These are phyloP conservation scores for Neoarthrinium moseri DNA, from an alignment of 2,329 filamentous ascomycete genomes.

Conservation along the genomic window DNA sequence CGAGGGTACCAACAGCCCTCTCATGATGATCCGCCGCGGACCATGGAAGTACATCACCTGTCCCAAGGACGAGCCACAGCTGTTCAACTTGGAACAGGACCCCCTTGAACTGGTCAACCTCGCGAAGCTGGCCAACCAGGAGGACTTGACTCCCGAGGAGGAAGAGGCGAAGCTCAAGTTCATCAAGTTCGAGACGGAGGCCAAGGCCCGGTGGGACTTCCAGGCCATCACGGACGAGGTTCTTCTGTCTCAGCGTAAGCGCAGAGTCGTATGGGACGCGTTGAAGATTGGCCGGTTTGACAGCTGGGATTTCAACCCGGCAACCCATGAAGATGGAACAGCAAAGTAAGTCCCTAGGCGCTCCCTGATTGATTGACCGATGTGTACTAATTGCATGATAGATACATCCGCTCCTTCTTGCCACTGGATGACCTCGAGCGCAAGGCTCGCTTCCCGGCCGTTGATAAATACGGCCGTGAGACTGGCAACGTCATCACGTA, in stretches of 20 bases:
- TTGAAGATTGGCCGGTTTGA: slow-evolving; percentile 74
- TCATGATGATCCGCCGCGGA: slow-evolving; percentile 91
- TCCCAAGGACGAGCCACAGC: slow-evolving; percentile 77
- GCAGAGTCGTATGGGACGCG: slow-evolving; percentile 76
- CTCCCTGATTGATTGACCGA: slow-evolving; percentile 32
- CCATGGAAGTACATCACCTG: slow-evolving; percentile 91
- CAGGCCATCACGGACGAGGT: slow-evolving; percentile 73
- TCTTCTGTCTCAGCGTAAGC: slow-evolving; percentile 73
- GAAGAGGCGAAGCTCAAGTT: slow-evolving; percentile 50
- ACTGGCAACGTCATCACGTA: slow-evolving; percentile 38
- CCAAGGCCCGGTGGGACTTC: slow-evolving; percentile 77
- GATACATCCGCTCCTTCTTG: slow-evolving; percentile 83
- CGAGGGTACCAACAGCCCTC: slow-evolving; percentile 82
- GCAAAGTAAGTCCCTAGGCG: slow-evolving; percentile 53
- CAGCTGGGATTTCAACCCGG: slow-evolving; percentile 82
- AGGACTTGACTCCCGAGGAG: slow-evolving; percentile 38
- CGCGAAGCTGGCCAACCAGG: slow-evolving; percentile 43
- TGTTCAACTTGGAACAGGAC: slow-evolving; percentile 77
- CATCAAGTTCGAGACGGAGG: slow-evolving; percentile 71
- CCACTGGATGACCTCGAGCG: slow-evolving; percentile 79
- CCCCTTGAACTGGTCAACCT: slow-evolving; percentile 77
- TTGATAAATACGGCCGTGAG: slow-evolving; percentile 54
- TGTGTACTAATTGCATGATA: slow-evolving; percentile 33
- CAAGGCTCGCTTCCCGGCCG: slow-evolving; percentile 68
- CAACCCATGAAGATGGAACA: slow-evolving; percentile 57